Percentiles rank a stretch among this genome's conserved stretches.
These are phyloP conservation scores for Microbotryum silenes-acaulis DNA, from an alignment of 1,284 basidiomycete genomes.

Conservation along the genomic window DNA sequence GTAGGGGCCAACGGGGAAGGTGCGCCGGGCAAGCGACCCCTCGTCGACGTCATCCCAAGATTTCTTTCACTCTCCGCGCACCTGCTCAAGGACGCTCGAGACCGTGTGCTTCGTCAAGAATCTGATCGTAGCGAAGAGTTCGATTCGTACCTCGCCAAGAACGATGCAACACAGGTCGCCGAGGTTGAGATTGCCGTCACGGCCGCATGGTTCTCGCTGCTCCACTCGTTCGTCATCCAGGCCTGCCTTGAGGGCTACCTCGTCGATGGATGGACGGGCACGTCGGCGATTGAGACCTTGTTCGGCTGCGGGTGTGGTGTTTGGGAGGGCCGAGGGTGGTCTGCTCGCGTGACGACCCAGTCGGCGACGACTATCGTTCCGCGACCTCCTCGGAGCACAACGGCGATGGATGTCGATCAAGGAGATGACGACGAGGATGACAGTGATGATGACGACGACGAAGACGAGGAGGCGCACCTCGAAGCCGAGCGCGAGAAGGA, in stretches of 20 bases:
- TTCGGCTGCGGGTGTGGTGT: conserved; percentile 61
- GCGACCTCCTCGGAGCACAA: background rate
- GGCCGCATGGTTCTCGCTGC: conserved; percentile 67
- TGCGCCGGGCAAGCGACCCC: conserved; percentile 27
- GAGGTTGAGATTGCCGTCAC: conserved; percentile 40
- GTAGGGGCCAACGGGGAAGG: background rate
- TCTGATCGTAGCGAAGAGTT: background rate
- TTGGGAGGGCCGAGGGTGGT: conserved; percentile 32
- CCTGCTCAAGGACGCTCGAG: conserved; percentile 62
- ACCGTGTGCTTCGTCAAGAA: conserved; percentile 48
- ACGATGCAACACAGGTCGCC: conserved; percentile 17
- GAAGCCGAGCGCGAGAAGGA: conserved; percentile 4
- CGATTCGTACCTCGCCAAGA: conserved; percentile 7
- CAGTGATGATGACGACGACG: conserved; percentile 10
- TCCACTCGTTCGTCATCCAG: conserved; percentile 63
- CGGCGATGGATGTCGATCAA: conserved; percentile 3
- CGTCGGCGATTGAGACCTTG: conserved; percentile 60
- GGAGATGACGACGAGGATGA: conserved; percentile 5
- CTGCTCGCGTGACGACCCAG: background rate
- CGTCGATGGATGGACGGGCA: conserved; percentile 64
- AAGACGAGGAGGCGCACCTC: conserved; percentile 11
- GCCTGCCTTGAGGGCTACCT: conserved; percentile 73
- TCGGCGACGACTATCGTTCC: background rate
- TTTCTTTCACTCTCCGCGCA: conserved; percentile 62
- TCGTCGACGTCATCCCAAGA: conserved; percentile 59